Evolutionary conservation across 2,329 filamentous ascomycete species (phyloP).

Genomic region (Aureobasidium sp.): DNA sequence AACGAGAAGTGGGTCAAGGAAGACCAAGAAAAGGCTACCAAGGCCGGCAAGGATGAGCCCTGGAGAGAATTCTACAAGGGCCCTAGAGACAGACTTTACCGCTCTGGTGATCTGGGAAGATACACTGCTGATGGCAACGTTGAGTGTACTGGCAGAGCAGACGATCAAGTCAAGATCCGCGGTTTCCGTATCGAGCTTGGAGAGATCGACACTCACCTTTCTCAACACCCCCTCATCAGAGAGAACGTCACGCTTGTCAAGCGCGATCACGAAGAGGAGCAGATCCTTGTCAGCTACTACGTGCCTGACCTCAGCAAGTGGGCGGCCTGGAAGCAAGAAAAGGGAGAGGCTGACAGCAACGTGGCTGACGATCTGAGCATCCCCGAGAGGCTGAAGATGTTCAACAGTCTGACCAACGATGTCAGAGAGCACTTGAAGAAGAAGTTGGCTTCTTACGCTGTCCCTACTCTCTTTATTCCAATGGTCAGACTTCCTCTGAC

Average conservation of each 20-base stretch:
- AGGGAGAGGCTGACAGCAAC: slow-evolving; percentile 11
- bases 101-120: slow-evolving; percentile 76
- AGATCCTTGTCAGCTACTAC: slow-evolving; percentile 79
- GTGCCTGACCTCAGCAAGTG: slow-evolving; percentile 74
- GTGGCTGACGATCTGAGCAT: slow-evolving; percentile 22
- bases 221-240: slow-evolving; percentile 63
- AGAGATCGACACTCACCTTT: slow-evolving; percentile 82
- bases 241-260: slow-evolving; percentile 82
- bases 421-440: slow-evolving; percentile 61
- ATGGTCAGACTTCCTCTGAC: slow-evolving; percentile 69
- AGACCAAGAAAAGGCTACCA: slow-evolving; percentile 46
- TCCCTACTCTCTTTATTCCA: slow-evolving; percentile 66
- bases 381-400: slow-evolving; percentile 44
- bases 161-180: slow-evolving; percentile 90
- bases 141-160: slow-evolving; percentile 69
- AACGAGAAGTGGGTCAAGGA: slow-evolving; percentile 58
- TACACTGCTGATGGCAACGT: slow-evolving; percentile 64
- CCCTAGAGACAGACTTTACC: slow-evolving; percentile 76
- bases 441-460: slow-evolving; percentile 64
- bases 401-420: slow-evolving; percentile 51
- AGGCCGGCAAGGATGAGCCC: slow-evolving; percentile 48
- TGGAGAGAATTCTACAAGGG: slow-evolving; percentile 76
- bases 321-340: slow-evolving; percentile 55
- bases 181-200: slow-evolving; percentile 92
- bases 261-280: slow-evolving; percentile 77